These are phyloP conservation scores for Flueggea neowawraea DNA, from an alignment of 441 rosid genomes.

Conservation along the genomic window DNA sequence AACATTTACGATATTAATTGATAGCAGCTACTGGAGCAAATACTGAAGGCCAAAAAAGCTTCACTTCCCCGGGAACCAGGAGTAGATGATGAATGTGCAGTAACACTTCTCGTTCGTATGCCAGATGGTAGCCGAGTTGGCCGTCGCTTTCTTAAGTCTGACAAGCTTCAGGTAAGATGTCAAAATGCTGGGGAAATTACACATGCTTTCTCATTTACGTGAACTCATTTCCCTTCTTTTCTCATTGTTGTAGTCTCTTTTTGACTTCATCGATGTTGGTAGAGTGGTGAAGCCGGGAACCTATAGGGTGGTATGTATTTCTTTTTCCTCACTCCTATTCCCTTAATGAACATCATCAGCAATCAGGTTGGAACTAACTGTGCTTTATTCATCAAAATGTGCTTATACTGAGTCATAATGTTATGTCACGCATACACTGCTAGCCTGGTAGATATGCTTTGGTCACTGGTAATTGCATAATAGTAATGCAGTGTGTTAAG, in stretches of 20 bases:
- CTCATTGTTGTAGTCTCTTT: constrained; percentile 44
- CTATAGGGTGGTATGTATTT: constrained; percentile 65
- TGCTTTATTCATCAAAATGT: too few species aligned
- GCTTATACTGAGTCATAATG: too few species aligned
- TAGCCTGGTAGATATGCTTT: too few species aligned
- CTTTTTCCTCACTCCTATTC: background rate
- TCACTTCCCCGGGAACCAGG: constrained; percentile 68
- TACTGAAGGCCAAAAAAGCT: constrained; percentile 31
- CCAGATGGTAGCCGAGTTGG: constrained; percentile 83
- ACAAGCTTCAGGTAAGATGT: constrained; percentile 67
- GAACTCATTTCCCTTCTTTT: constrained; percentile 21
- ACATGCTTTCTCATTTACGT: background rate
- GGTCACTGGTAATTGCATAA: too few species aligned
- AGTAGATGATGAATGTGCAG: constrained; percentile 42
- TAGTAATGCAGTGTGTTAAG: too few species aligned
- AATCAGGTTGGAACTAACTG: background rate
- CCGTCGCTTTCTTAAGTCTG: constrained; percentile 72
- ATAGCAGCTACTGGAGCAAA: constrained; percentile 40
- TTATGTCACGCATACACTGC: too few species aligned
- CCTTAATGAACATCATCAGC: background rate
- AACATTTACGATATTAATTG: constrained; percentile 1
- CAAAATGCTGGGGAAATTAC: constrained; percentile 5
- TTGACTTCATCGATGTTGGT: constrained; percentile 66
- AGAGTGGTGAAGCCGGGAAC: constrained; percentile 64
- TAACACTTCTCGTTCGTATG: constrained; percentile 63